Percentiles rank a stretch among this genome's conserved stretches.
These are phyloP conservation scores for Solanum chmielewskii DNA, from an alignment of 257 asterid genomes.

Conservation along the genomic window DNA sequence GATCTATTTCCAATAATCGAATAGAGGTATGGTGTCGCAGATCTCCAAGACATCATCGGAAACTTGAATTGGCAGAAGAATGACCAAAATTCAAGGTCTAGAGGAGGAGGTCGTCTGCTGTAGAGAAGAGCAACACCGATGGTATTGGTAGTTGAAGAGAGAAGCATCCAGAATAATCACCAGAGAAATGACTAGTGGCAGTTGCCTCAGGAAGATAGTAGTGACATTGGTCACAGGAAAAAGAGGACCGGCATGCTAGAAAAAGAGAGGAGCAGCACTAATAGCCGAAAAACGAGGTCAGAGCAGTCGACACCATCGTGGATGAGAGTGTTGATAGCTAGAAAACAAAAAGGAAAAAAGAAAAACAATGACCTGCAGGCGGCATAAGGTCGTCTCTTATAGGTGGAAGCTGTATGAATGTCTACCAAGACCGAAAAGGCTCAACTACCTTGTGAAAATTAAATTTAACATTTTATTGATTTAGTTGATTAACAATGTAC, in stretches of 20 bases:
- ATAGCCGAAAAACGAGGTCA: neutral
- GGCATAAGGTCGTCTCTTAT: neutral
- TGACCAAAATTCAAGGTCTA: neutral
- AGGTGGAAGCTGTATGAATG: neutral
- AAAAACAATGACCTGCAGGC: neutral
- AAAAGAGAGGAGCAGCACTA: neutral
- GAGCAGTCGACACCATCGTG: neutral
- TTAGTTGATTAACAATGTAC: neutral
- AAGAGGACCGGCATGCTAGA: neutral
- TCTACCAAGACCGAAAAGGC: neutral
- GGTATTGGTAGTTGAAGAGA: neutral
- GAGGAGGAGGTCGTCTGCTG: neutral
- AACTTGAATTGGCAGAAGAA: neutral
- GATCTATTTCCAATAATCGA: neutral
- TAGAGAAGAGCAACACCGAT: neutral
- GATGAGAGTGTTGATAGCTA: neutral
- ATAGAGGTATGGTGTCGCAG: neutral
- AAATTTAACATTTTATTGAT: neutral
- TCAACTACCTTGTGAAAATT: neutral
- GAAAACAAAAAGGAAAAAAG: neutral
- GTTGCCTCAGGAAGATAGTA: neutral
- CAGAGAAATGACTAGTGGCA: neutral
- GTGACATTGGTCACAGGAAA: neutral
- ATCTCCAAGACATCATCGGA: neutral
- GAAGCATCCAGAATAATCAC: neutral